A percentile compares a stretch with the other conserved stretches of the same genome.
Evolutionary conservation across 2,329 filamentous ascomycete species (phyloP).

Genomic region (Cercospora zeina): DNA sequence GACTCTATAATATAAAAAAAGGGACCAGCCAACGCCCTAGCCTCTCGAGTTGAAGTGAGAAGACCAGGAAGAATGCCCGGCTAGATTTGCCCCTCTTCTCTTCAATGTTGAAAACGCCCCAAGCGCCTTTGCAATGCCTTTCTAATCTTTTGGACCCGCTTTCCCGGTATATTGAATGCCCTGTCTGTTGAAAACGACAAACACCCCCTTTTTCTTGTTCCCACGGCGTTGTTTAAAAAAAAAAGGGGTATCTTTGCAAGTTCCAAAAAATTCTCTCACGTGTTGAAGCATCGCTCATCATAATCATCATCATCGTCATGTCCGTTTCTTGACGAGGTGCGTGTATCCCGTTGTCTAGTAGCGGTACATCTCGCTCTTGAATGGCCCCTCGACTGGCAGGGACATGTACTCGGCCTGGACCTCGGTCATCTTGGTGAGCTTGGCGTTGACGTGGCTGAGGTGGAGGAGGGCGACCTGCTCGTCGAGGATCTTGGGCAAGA

Average conservation of each 20-base stretch:
- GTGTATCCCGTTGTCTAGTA: slow-evolving; percentile 66
- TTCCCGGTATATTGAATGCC: slow-evolving; percentile 5
- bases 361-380: slow-evolving; percentile 89
- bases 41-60: slow-evolving; percentile 30
- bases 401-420: slow-evolving; percentile 95
- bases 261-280: slow-evolving; percentile 24
- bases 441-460: slow-evolving; percentile 87
- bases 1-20: slow-evolving; percentile 15
- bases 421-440: slow-evolving; percentile 80
- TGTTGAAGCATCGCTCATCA: slow-evolving; percentile 34
- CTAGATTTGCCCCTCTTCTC: slow-evolving; percentile 7
- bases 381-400: slow-evolving; percentile 82
- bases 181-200: slow-evolving; percentile 31
- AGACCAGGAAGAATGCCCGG: slow-evolving; percentile 16
- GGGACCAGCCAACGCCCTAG: slow-evolving; percentile 21
- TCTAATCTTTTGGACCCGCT: slow-evolving; percentile 16
- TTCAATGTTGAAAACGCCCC: slow-evolving; percentile 32
- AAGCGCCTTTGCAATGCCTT: slow-evolving; percentile 34
- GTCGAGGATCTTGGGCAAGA: slow-evolving; percentile 97
- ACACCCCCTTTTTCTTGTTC: slow-evolving; percentile 16
- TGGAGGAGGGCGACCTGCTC: slow-evolving; percentile 97
- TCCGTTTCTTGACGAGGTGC: background rate
- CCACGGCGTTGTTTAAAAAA: background rate
- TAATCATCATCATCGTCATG: no score
- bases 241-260: slow-evolving; percentile 21